Evolutionary conservation across 371 early-diverging fungal genomes (phyloP).

Genomic region (Ordospora colligata): DNA sequence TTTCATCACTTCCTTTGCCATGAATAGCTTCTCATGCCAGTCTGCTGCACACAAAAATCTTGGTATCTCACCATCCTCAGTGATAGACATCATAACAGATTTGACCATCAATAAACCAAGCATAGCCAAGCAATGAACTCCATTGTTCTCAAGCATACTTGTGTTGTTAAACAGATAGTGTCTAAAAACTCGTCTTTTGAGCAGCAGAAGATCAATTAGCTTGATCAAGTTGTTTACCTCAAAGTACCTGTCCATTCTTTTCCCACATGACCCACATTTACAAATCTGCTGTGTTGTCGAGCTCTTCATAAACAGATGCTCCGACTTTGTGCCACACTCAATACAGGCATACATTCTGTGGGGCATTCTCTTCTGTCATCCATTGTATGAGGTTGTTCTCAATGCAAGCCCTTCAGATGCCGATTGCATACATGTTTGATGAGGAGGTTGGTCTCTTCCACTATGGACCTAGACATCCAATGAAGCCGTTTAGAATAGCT

Average conservation of each 20-base stretch:
- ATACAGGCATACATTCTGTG: conserved; percentile 10
- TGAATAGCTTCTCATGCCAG: background rate
- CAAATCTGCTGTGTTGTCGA: background rate
- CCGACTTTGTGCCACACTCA: conserved; percentile 1
- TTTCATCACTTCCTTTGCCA: background rate
- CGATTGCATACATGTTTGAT: conserved; percentile 61
- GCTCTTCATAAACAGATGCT: background rate
- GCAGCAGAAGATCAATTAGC: conserved; percentile 29
- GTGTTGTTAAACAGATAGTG: conserved; percentile 34
- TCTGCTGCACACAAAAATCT: background rate
- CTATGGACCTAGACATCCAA: conserved; percentile 76
- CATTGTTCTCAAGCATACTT: background rate
- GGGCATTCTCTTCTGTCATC: background rate
- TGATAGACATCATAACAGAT: background rate
- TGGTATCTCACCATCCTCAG: background rate
- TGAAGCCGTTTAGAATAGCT: conserved; percentile 96
- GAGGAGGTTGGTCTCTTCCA: conserved; percentile 70
- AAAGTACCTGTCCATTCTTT: conserved; percentile 40
- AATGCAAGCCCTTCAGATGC: conserved; percentile 19
- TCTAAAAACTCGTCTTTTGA: conserved; percentile 36
- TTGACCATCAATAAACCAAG: background rate
- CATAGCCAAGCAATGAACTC: no score
- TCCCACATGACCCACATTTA: conserved; percentile 14
- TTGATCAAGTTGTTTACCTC: conserved; percentile 20
- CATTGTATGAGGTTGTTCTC: background rate